Percentiles rank a stretch among this genome's conserved stretches.
These are phyloP conservation scores for Silene vulgaris DNA, from an alignment of 179 eudicot genomes.

Conservation along the genomic window DNA sequence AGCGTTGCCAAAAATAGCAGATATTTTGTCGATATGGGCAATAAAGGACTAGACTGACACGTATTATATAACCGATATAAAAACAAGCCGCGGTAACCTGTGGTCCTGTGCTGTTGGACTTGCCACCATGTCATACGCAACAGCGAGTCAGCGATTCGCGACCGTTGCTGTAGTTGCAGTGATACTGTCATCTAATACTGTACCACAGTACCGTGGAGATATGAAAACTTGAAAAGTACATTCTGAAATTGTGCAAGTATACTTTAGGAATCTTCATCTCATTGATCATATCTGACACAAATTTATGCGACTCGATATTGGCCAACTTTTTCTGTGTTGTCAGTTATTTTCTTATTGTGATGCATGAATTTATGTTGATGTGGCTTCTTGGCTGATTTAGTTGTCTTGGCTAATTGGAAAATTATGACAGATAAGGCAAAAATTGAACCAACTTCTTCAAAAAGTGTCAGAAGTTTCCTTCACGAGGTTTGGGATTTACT, in stretches of 20 bases:
- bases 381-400: constrained; percentile 7
- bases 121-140: too few species aligned
- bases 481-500: constrained; percentile 48
- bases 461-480: constrained; percentile 50
- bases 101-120: too few species aligned
- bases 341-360: background rate
- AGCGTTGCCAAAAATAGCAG: too few species aligned
- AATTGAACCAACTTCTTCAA: constrained; percentile 34
- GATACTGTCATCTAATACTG: background rate
- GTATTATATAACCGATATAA: too few species aligned
- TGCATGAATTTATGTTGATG: background rate
- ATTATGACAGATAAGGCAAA: constrained; percentile 50
- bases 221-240: background rate
- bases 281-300: background rate
- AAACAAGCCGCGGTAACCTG: too few species aligned
- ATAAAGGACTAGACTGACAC: too few species aligned
- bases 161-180: too few species aligned
- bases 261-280: background rate
- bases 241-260: background rate
- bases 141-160: too few species aligned
- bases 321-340: background rate
- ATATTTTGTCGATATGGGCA: too few species aligned
- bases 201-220: background rate
- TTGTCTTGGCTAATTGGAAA: constrained; percentile 13
- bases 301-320: background rate